A percentile compares a stretch with the other conserved stretches of the same genome.
Evolutionary conservation across 257 asterid species (phyloP).

Genomic region (Solanum habrochaites): DNA sequence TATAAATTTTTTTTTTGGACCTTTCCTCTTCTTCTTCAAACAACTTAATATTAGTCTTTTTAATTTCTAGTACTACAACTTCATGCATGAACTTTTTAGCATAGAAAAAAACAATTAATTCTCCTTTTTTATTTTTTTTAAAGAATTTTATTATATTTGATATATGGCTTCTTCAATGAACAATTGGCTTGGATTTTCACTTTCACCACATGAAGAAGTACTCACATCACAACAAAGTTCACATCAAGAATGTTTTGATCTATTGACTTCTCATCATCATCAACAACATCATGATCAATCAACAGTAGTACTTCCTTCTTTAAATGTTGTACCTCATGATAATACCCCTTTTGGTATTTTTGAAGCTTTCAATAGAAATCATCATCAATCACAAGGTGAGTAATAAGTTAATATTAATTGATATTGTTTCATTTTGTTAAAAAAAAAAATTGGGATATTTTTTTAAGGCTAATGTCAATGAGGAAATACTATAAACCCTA

Average conservation of each 20-base stretch:
- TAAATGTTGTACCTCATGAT: conserved; percentile 18
- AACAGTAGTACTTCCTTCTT: conserved; percentile 27
- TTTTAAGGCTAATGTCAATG: neutral
- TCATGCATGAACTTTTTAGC: conserved; percentile 38
- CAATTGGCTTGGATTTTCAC: conserved; percentile 71
- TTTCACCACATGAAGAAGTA: conserved; percentile 41
- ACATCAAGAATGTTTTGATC: conserved; percentile 44
- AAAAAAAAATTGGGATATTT: neutral
- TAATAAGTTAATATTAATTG: neutral
- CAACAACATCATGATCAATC: conserved; percentile 13
- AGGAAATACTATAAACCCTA: neutral
- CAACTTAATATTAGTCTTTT: neutral
- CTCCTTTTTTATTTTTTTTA: neutral
- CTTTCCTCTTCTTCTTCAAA: conserved; percentile 19
- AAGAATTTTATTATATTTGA: neutral
- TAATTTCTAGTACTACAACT: neutral
- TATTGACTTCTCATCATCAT: conserved; percentile 10
- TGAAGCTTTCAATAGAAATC: conserved; percentile 36
- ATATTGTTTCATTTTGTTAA: neutral
- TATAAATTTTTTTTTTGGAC: neutral
- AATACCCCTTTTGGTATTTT: conserved; percentile 30
- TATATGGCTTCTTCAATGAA: conserved; percentile 36
- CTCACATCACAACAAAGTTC: conserved; percentile 15
- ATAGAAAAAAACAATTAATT: neutral
- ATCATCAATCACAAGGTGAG: conserved; percentile 35